Base-by-base conservation (phyloP, 805 yeast species). In the Metschnikowia hibisci region DNA sequence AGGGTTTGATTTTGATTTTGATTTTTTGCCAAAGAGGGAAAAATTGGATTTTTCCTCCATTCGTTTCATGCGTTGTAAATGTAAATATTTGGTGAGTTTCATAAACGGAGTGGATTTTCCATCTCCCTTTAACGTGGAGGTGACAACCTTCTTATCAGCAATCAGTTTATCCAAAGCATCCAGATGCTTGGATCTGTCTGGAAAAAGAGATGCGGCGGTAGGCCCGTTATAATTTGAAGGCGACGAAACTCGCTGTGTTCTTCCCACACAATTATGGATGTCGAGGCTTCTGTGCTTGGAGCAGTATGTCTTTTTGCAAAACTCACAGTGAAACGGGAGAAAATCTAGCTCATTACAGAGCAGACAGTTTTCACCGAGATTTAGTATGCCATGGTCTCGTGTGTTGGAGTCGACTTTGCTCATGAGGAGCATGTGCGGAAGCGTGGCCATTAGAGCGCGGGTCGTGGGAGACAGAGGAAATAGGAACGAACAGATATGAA, bases 321-420 rank as follows among this genome's bases (percentile, higher is more conserved):
- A 68, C 33, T 72, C 74, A 55, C 86, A 81, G 13, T 58, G 59
- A 54, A 71, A 80, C 13, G 86, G 86, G 23, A 81, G 61, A 49
- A 80, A 81, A 55, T 81, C 86, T 6, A 79, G 61, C 47, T 65
- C 67, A 35, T 71, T 63, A 55, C 86, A 81, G 13, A 69, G 61
- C 22, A 58, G 52, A 57, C 86, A 81, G 52, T 78, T 77, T 44
- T 71, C 60, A n/a, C 86, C 86, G 5, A 81, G 71, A 37, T 81
- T 75, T 58, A 81, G 62, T 48, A 80, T 58, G 6, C 71, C 69
- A 40, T 61, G 62, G 39, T 60, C 58, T 32, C 57, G 47, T 39
- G 42, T 25, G 52, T 54, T 56, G 30, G 49, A 41, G 34, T 48
- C 44, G 13, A 57, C 39, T 42, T 54, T 48, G 45, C 53, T 62